phyloP scores from a whole-genome alignment of 2,329 filamentous ascomycete species.

The Fusarium sublunatum region DNA sequence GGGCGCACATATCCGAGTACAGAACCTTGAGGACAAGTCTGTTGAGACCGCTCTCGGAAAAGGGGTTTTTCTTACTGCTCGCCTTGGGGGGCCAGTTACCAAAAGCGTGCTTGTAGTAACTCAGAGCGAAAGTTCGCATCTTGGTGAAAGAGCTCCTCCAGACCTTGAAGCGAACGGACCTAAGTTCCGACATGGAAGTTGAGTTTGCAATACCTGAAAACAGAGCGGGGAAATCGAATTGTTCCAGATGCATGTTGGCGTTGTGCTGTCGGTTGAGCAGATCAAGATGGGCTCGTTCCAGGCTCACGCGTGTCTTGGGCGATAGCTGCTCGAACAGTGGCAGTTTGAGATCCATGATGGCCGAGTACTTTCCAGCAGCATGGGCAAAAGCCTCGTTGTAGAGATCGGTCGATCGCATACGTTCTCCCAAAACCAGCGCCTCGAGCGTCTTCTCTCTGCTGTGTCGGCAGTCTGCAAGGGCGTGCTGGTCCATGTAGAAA shows the following conservation, averaged over 20 bases:
- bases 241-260: slow-evolving; percentile 78
- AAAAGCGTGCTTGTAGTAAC: slow-evolving; percentile 70
- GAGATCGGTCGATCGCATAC: slow-evolving; percentile 81
- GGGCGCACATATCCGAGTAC: slow-evolving; percentile 84
- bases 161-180: slow-evolving; percentile 81
- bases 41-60: slow-evolving; percentile 88
- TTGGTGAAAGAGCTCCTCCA: slow-evolving; percentile 82
- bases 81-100: slow-evolving; percentile 91
- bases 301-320: slow-evolving; percentile 76
- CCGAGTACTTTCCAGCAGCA: slow-evolving; percentile 85
- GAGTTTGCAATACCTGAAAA: slow-evolving; percentile 91
- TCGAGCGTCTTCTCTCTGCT: slow-evolving; percentile 92
- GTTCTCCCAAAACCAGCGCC: slow-evolving; percentile 87
- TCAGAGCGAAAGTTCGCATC: slow-evolving; percentile 78
- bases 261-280: slow-evolving; percentile 77
- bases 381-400: slow-evolving; percentile 95
- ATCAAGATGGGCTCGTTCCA: slow-evolving; percentile 85
- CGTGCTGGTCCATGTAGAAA: slow-evolving; percentile 80
- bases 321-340: slow-evolving; percentile 78
- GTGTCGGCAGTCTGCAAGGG: slow-evolving; percentile 80
- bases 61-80: slow-evolving; percentile 89
- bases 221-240: slow-evolving; percentile 91
- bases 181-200: slow-evolving; percentile 80
- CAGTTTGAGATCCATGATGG: slow-evolving; percentile 74
- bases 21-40: slow-evolving; percentile 82